Evolutionary conservation across 495 filamentous ascomycete species (phyloP).

Genomic region (Astrothelium macrocarpum): DNA sequence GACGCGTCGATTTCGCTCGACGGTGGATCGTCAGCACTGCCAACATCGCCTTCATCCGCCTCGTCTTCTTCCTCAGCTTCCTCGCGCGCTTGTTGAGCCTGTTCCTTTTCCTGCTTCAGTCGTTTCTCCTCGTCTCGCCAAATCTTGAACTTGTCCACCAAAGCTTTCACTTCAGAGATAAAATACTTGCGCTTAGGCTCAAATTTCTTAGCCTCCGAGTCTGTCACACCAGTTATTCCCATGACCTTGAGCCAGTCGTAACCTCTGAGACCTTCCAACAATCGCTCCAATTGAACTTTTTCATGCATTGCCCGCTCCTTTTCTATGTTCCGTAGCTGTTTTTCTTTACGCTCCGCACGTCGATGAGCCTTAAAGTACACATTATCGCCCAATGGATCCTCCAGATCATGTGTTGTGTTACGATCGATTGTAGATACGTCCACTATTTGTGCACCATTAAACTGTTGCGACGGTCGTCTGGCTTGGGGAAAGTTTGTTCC

Average conservation of each 20-base stretch:
- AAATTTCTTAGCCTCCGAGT: slow-evolving; percentile 70
- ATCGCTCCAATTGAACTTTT: slow-evolving; percentile 71
- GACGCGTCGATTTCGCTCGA: slow-evolving; percentile 64
- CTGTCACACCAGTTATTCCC: slow-evolving; percentile 81
- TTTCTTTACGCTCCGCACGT: slow-evolving; percentile 77
- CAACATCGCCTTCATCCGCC: slow-evolving; percentile 30
- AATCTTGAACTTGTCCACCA: slow-evolving; percentile 74
- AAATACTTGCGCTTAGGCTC: slow-evolving; percentile 79
- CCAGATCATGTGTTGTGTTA: slow-evolving; percentile 31
- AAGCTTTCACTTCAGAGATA: slow-evolving; percentile 63
- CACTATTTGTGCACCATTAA: slow-evolving; percentile 45
- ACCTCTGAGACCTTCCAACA: slow-evolving; percentile 80
- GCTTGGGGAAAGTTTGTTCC: background rate
- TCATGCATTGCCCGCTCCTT: slow-evolving; percentile 88
- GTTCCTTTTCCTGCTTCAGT: slow-evolving; percentile 59
- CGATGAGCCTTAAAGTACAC: slow-evolving; percentile 61
- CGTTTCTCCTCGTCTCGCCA: slow-evolving; percentile 91
- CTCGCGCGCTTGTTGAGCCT: slow-evolving; percentile 35
- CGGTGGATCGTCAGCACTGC: slow-evolving; percentile 46
- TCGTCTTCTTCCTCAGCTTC: slow-evolving; percentile 37
- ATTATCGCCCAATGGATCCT: slow-evolving; percentile 61
- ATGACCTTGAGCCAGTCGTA: slow-evolving; percentile 89
- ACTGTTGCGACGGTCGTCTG: slow-evolving; percentile 31
- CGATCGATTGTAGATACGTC: slow-evolving; percentile 46
- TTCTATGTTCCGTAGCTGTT: slow-evolving; percentile 86